phyloP scores from a whole-genome alignment of 192 early-diverging fungal species.

The Podila horticola region DNA sequence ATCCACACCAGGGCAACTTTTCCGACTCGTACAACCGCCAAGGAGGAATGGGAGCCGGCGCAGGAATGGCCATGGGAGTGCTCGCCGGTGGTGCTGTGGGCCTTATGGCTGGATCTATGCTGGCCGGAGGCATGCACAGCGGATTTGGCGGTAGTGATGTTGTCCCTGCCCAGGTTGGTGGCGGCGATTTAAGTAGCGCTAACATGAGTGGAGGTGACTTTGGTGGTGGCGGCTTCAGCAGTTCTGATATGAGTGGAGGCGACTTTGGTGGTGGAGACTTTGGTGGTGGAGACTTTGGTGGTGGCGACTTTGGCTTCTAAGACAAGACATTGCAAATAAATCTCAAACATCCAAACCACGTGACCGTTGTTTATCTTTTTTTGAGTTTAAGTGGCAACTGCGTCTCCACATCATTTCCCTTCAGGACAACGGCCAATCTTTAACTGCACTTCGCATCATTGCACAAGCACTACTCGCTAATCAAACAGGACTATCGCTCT shows the following conservation, averaged over 20 bases:
- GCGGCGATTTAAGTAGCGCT: constrained; percentile 10
- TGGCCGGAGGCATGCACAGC: constrained; percentile 20
- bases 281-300: constrained; percentile 35
- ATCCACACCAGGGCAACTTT: constrained; percentile 9
- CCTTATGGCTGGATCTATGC: constrained; percentile 27
- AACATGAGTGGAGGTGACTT: constrained; percentile 3
- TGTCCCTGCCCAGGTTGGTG: constrained; percentile 1
- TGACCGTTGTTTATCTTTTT: not conserved
- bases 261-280: constrained; percentile 33
- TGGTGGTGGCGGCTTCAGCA: constrained; percentile 13
- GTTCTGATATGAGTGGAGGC: not conserved
- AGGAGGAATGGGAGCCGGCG: constrained; percentile 43
- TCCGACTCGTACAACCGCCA: constrained; percentile 31
- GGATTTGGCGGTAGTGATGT: constrained; percentile 17
- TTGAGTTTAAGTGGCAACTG: not conserved
- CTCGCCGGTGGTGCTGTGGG: constrained; percentile 40
- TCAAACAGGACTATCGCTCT: not conserved
- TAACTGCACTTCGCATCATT: not conserved
- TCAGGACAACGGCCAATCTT: not conserved
- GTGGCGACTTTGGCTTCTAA: constrained; percentile 19
- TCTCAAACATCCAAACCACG: not conserved
- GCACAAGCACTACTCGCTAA: not conserved
- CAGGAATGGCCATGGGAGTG: constrained; percentile 43
- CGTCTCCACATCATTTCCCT: not conserved
- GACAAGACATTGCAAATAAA: not conserved